A percentile compares a stretch with the other conserved stretches of the same genome.
phyloP scores from a whole-genome alignment of 2,329 filamentous ascomycete species.

The Lachnellula cervina region DNA sequence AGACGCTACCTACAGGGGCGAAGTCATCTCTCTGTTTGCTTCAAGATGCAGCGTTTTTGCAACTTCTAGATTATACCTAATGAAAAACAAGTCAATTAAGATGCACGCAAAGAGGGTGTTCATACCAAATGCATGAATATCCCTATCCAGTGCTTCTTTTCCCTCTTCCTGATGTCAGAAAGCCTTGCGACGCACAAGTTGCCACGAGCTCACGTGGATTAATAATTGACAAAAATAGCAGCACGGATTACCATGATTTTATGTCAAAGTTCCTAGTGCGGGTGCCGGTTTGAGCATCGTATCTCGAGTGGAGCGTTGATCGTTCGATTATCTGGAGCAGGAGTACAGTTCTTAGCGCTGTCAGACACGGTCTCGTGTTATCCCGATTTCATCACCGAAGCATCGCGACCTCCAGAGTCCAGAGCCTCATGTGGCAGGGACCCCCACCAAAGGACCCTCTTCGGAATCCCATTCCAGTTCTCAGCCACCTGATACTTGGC shows the following conservation, averaged over 20 bases:
- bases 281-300: not conserved
- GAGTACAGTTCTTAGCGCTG: not conserved
- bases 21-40: not conserved
- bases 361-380: slow-evolving; percentile 8
- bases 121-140: not conserved
- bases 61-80: not conserved
- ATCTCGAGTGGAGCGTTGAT: not conserved
- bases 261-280: not conserved
- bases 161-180: not conserved
- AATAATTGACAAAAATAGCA: slow-evolving; percentile 4
- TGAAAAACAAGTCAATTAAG: not conserved
- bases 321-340: too few species aligned
- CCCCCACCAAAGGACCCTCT: not conserved
- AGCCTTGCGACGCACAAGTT: not conserved
- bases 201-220: slow-evolving; percentile 3
- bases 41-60: not conserved
- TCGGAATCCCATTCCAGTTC: not conserved
- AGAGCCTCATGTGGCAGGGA: slow-evolving; percentile 10
- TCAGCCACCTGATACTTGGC: slow-evolving; percentile 6
- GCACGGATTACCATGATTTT: not conserved
- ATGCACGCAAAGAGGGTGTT: not conserved
- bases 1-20: slow-evolving; percentile 1
- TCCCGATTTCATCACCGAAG: slow-evolving; percentile 5
- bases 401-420: slow-evolving; percentile 6
- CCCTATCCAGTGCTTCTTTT: not conserved